Base-by-base conservation (phyloP, 106 monocot species). In the Chionographis japonica region DNA sequence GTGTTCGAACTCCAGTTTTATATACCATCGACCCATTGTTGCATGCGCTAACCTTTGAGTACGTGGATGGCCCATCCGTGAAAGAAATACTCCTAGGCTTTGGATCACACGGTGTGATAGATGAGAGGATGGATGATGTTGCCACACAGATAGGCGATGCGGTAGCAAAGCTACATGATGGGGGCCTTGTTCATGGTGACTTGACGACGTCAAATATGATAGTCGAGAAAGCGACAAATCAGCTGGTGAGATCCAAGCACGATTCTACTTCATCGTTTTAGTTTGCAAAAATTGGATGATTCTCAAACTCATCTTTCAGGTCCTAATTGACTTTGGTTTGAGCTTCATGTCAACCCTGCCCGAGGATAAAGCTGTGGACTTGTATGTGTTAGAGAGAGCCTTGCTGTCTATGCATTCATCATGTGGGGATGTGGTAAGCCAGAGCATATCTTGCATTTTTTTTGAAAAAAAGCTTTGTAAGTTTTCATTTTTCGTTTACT, bases 171-270 rank as follows among this genome's bases (percentile, higher is more conserved):
- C 72, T 97, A 12, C 97, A 92, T 75, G 97, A 92, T 83, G 97
- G 92, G 61, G 97, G 97, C 36, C 76, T 97, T 61, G 63, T 92
- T 75, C 97, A 97, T 68, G 92, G 92, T 67, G 86, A 97, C 61
- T 72, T 97, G 72, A 97, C 97, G 10, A 97, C 97, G 54, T 92
- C 92, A 55, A 97, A 97, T 70, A 97, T 97, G 97, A 74, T 90
- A 50, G 58, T 97, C 15, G 81, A 83, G 69, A 80, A 62, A 8
- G 83, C 63, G 19, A 85, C 74, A 9, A 80, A 91, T 80, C 78
- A 80, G 50, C 74, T 97, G 75, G 95, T 97, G 52, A 83, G 61
- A 64, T 16, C 37, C 12, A 15, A 49, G 42, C 49, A 37, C 46
- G 14, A 12, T 36, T 51, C 18, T 35, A 56, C 8, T 58, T 19